Conservation (phyloP, 345 rosid genomes). For the Eutrema yunnanense region DNA sequence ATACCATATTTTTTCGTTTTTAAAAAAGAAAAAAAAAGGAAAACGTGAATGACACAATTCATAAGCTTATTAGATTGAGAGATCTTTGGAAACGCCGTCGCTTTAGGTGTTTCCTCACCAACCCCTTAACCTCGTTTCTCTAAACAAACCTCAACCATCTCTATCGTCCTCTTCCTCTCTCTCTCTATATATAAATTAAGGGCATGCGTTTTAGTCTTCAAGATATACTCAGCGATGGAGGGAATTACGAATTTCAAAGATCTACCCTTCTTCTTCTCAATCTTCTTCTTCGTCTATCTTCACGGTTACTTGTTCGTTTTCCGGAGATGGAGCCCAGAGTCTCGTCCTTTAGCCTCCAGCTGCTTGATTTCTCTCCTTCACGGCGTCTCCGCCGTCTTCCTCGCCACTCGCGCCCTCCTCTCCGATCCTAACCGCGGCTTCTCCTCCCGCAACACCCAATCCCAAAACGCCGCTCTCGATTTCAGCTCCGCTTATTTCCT, state of each 20-base stretch:
- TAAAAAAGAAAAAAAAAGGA: neutral
- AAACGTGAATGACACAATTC: neutral
- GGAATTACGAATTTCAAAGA: neutral
- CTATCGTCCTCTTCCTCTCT: too few species aligned
- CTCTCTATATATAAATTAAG: neutral
- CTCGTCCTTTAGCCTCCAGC: conserved; percentile 36
- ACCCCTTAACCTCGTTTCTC: conserved; percentile 5
- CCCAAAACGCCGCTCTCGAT: conserved; percentile 59
- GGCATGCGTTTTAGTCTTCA: neutral
- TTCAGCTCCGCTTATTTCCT: conserved; percentile 71
- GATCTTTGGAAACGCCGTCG: conserved; percentile 5
- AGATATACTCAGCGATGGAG: conserved; percentile 8
- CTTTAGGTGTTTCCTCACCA: neutral
- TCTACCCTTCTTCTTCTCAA: conserved; percentile 20
- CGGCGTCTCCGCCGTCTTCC: conserved; percentile 16
- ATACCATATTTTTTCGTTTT: too few species aligned
- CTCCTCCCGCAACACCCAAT: conserved; percentile 32
- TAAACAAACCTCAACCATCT: conserved; percentile 28
- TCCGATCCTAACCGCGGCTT: conserved; percentile 11
- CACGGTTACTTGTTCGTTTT: conserved; percentile 15
- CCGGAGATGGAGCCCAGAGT: conserved; percentile 11
- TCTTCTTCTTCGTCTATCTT: conserved; percentile 22
- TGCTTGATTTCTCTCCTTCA: conserved; percentile 25
- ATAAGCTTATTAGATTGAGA: neutral
- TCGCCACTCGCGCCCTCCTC: conserved; percentile 8